These are phyloP conservation scores for Cutaneotrichosporon dermatis DNA, from an alignment of 1,284 basidiomycete species.

Conservation along the genomic window DNA sequence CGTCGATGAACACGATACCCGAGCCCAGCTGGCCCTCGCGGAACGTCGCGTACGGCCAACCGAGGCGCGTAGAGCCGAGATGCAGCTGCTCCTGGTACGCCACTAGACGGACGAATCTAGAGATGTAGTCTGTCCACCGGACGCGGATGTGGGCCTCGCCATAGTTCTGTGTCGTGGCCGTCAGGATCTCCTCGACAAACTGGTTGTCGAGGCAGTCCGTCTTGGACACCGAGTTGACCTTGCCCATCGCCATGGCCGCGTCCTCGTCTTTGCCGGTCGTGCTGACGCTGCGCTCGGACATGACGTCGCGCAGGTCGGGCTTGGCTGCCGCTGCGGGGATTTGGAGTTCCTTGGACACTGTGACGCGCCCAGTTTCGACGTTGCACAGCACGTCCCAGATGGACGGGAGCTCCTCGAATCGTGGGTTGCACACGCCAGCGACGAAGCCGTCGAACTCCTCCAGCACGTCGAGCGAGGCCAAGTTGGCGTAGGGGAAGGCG, in stretches of 20 bases:
- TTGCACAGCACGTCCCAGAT: conserved; percentile 90
- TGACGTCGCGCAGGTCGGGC: conserved; percentile 9
- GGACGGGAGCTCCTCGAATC: conserved; percentile 76
- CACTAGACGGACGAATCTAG: conserved; percentile 68
- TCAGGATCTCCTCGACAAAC: conserved; percentile 83
- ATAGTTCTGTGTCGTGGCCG: conserved; percentile 67
- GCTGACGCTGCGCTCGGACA: conserved; percentile 27
- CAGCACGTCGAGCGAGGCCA: conserved; percentile 83
- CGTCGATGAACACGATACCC: conserved; percentile 66
- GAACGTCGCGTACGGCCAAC: conserved; percentile 52
- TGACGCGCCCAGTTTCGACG: conserved; percentile 76
- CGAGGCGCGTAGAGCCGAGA: conserved; percentile 62
- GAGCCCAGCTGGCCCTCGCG: conserved; percentile 57
- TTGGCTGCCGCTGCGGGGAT: conserved; percentile 8
- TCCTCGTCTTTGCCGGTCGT: conserved; percentile 19
- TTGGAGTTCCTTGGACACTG: conserved; percentile 61
- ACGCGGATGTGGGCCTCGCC: conserved; percentile 73
- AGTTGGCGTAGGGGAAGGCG: conserved; percentile 89
- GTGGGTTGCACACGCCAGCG: conserved; percentile 93
- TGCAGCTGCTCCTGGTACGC: conserved; percentile 73
- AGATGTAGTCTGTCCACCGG: conserved; percentile 70
- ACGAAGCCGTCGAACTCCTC: conserved; percentile 84
- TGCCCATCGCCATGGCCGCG: conserved; percentile 6
- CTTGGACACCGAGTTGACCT: conserved; percentile 48
- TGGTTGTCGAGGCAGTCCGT: conserved; percentile 68